Base-by-base conservation (phyloP, 163 green algal genomes). In the Picocystis sp. region DNA sequence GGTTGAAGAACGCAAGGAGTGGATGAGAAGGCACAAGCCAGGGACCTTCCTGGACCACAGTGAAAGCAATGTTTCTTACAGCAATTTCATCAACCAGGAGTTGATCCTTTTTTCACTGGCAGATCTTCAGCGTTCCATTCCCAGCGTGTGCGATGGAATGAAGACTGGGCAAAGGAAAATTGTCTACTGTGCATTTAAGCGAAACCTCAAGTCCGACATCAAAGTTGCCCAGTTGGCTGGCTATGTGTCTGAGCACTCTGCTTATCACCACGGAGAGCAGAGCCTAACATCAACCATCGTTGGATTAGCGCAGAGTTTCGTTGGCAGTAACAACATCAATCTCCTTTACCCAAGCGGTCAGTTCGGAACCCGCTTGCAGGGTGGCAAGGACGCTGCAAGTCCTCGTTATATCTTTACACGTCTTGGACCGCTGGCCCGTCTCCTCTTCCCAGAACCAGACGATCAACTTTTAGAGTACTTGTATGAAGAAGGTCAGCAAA, bases 101-200 rank as follows among this genome's bases (percentile, higher is more conserved):
- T 73, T 95, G 10, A 93, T 95, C 62, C 73, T 95, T 38, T 94
- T 94, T 72, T 90, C 77, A 0, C 69, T 81, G 10, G 87, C 89
- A 13, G 91, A 99, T 62, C 72, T 98, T 57, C 76, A 92, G 65
- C 82, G 91, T 61, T 97, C 87, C 54, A 99, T 99, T 59, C 91
- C 91, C 17, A 79, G 43, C 57, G 74, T 95, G 65, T 65, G 97
- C 55, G 91, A 99, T 57, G 91, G 91, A 22, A 75, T 99, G 33
- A 99, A 99, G 77, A 87, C 90, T 3, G 88, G 87, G 1, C 91
- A 99, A 74, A 77, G 91, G 53, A 99, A 99, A 76, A 98, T 99
- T 63, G 59, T 99, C 50, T 99, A 82, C 64, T 75, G 75, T 51
- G 92, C 77, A 67, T 97, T 99, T 76, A 97, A 98, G 79, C 73